Evolutionary conservation across 1,284 basidiomycete species (phyloP), one percentile per base, ranked within the genome.

Genomic region (Rhodofomes roseus): DNA sequence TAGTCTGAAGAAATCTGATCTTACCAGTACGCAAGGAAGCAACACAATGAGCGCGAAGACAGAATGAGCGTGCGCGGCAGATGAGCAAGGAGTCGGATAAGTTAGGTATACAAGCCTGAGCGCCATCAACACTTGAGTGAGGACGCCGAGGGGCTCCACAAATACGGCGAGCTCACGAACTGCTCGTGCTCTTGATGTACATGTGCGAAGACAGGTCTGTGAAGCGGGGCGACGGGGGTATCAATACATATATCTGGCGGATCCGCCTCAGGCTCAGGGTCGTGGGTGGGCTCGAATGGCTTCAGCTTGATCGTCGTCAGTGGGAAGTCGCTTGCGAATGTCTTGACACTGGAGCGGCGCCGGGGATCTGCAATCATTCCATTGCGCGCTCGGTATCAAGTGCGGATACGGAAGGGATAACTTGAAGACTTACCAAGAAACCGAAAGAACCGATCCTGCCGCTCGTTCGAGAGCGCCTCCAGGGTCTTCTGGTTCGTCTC

Each of bases 401-500:
- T 20, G 7, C 18, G 7, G 20, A 20, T 22, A 12, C n/a, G 11
- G 23, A 5, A 20, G 22, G 43, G 25, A 29, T n/a, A n/a, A n/a
- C n/a, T n/a, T n/a, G 34, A n/a, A 20, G 9, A 14, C 50, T n/a
- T 31, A 52, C 50, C 50, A 9, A 36, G 50, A 23, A 52, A 54
- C 16, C 31, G 12, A 25, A 57, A 43, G 40, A 57, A 57, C 22
- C 50, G 4, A 14, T 57, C 56, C 29, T 57, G 56, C 29, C 39
- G 20, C 39, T 57, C 89, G 66, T 85, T 83, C 2, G 87, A 90
- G 12, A 87, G 76, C 14, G 89, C 87, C 74, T 93, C 90, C 53
- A 93, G 80, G 16, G 83, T 76, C 68, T 74, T 77, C 50, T 78
- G 77, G 74, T 85, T 93, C 40, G 92, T 93, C 78, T 93, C 92